phyloP scores from a whole-genome alignment of 1,139 yeast genomes.

The Yamadazyma conglobata region DNA sequence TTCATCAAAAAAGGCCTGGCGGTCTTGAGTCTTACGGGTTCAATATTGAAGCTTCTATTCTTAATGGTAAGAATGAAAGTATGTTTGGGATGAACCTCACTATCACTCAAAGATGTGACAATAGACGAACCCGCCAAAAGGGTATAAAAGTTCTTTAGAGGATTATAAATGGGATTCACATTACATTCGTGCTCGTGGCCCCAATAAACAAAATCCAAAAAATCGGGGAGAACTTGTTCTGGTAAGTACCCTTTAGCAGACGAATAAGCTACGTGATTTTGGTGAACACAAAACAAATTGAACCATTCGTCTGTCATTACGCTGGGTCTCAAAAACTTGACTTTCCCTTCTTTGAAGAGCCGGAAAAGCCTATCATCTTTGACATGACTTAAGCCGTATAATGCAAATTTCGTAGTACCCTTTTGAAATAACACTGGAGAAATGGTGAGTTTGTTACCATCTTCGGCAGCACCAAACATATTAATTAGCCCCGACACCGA shows the following conservation, averaged over 20 bases:
- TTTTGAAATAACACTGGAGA: constrained; percentile 81
- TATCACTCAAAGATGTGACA: constrained; percentile 86
- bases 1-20: constrained; percentile 82
- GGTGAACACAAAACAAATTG: constrained; percentile 86
- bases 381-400: constrained; percentile 86
- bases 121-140: constrained; percentile 94
- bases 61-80: constrained; percentile 68
- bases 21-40: constrained; percentile 63
- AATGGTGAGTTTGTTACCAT: constrained; percentile 70
- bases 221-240: constrained; percentile 76
- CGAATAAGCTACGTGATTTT: constrained; percentile 78
- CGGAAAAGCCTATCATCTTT: constrained; percentile 85
- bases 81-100: constrained; percentile 74
- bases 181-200: constrained; percentile 98
- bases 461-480: constrained; percentile 81
- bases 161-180: constrained; percentile 64
- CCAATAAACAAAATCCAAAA: constrained; percentile 84
- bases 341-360: constrained; percentile 76
- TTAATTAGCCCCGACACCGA: constrained; percentile 81
- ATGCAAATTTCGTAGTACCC: constrained; percentile 76
- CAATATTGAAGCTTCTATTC: constrained; percentile 57
- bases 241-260: constrained; percentile 81
- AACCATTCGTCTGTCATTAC: constrained; percentile 68
- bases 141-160: constrained; percentile 69
- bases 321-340: constrained; percentile 72